Conservation (phyloP, 495 filamentous ascomycete genomes). For the Pyrenula massariospora region DNA sequence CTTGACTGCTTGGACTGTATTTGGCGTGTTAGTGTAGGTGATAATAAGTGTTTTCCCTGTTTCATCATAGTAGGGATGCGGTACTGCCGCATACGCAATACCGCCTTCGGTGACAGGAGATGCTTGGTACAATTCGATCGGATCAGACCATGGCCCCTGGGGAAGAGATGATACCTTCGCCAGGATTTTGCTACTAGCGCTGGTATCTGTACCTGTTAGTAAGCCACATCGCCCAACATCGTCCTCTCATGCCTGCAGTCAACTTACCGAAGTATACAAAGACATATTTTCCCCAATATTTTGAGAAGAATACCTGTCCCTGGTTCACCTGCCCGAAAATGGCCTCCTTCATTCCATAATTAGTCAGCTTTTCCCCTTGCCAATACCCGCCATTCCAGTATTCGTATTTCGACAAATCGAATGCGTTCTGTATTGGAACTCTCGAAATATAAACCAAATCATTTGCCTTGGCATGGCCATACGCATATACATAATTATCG, state of each 20-base stretch:
- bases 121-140: background rate
- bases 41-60: background rate
- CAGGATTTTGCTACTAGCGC: background rate
- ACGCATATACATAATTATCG: background rate
- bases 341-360: background rate
- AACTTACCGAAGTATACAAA: background rate
- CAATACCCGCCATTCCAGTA: background rate
- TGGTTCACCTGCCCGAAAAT: slow-evolving; percentile 1
- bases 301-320: background rate
- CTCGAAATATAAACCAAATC: background rate
- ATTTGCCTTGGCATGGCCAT: slow-evolving; percentile 1
- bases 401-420: background rate
- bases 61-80: background rate
- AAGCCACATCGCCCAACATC: background rate
- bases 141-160: background rate
- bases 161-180: background rate
- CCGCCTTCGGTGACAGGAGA: background rate
- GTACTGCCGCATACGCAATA: background rate
- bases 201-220: background rate
- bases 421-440: background rate
- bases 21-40: slow-evolving; percentile 45
- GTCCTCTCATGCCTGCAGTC: background rate
- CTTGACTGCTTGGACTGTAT: slow-evolving; percentile 76
- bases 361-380: background rate
- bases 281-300: background rate